phyloP scores from a whole-genome alignment of 805 yeast species.

The Saccharomycopsis guyanensis region DNA sequence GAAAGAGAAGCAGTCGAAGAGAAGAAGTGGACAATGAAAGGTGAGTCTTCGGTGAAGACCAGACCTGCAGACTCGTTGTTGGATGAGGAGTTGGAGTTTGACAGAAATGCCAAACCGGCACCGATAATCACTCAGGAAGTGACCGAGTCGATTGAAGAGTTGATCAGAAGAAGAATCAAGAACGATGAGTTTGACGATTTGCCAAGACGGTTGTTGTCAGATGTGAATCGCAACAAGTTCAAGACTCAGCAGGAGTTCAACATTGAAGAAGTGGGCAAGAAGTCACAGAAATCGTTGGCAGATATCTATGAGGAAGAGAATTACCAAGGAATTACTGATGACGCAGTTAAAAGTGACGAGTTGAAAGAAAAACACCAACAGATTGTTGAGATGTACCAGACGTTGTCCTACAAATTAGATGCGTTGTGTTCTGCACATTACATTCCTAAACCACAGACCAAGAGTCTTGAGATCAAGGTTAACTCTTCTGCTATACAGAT shows the following conservation, averaged over 20 bases:
- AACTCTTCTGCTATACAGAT: constrained; percentile 74
- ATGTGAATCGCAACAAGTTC: constrained; percentile 54
- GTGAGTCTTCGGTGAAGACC: constrained; percentile 77
- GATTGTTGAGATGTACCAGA: constrained; percentile 55
- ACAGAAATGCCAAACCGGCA: constrained; percentile 89
- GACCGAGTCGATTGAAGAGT: constrained; percentile 80
- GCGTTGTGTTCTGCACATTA: constrained; percentile 91
- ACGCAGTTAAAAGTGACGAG: constrained; percentile 51
- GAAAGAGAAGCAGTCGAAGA: constrained; percentile 87
- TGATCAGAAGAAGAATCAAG: constrained; percentile 75
- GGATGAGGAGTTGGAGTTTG: constrained; percentile 80
- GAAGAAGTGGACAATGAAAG: constrained; percentile 90
- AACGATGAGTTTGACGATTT: constrained; percentile 77
- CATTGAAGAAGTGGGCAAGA: constrained; percentile 57
- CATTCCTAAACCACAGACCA: constrained; percentile 83
- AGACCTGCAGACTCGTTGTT: constrained; percentile 81
- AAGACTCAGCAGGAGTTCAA: constrained; percentile 41
- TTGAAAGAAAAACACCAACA: constrained; percentile 70
- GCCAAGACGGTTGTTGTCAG: constrained; percentile 62
- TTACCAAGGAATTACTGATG: constrained; percentile 38
- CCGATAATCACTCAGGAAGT: constrained; percentile 89
- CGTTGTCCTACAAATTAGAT: constrained; percentile 67
- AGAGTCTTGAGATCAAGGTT: constrained; percentile 72
- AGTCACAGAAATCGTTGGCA: constrained; percentile 82
- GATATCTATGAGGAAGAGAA: constrained; percentile 88